Evolutionary conservation across 2,329 filamentous ascomycete genomes (phyloP), one percentile per base, ranked within the genome.

Genomic region (Huntiella moniliformis): DNA sequence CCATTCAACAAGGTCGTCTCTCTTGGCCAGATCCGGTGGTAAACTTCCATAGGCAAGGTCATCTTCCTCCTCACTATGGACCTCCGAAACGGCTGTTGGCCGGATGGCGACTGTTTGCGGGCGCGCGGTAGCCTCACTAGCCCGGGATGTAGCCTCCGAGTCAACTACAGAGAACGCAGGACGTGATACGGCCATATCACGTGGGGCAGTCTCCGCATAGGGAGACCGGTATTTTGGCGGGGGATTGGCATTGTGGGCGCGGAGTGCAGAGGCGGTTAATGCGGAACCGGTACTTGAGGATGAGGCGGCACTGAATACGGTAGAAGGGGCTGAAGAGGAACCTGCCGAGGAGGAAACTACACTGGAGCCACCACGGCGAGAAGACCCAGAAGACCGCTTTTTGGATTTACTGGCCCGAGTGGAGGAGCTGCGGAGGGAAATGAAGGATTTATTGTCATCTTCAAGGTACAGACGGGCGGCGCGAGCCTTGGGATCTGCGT

Each of bases 1-100:
- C 35, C 39, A 46, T 8, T 32, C 44, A 31, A 44, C 44, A 39
- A 70, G 56, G 56, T 73, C 63, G 55, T 65, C 54, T 53, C 66
- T 58, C 60, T 61, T 45, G 56, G 64, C 58, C 62, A 84, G 61
- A 54, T 86, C 74, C 47, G 82, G 76, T 1, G 82, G 82, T 0
- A 91, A 67, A 44, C 83, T 78, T 50, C 88, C 88, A 56, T 95
- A 96, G 5, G 88, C 88, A 5, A 96, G 68, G 57, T 94, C 72
- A 82, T 93, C 86, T 56, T 95, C 88, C 54, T 94, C 77, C 46
- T 77, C 67, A 53, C 70, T 66, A 38, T 55, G 52, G 50, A 54
- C 55, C 51, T 38, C 37, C 5, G 45, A 34, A 15, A 47, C 39
- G 4, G 39, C 34, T 22, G 43, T 43, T 12, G 45, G 32, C 10